Base-by-base conservation (phyloP, 2,329 filamentous ascomycete species). In the Fusarium sp. region DNA sequence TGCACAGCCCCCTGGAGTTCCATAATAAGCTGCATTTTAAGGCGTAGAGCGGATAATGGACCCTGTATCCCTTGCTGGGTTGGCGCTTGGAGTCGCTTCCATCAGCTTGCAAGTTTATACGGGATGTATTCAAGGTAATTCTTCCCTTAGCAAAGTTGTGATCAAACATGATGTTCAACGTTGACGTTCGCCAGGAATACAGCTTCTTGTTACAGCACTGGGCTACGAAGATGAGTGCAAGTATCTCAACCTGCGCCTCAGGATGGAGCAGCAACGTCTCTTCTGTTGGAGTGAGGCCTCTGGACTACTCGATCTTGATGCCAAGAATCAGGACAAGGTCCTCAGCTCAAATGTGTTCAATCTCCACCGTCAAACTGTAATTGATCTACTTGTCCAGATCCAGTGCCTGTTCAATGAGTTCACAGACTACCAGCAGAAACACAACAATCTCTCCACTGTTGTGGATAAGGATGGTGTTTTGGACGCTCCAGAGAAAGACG, bases 261-360 rank as follows among this genome's bases (percentile, higher is more conserved):
- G 82, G 53, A 83, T 85, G 80, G 83, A 85, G 70, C 82, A 86
- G 74, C 82, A 85, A 64, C 78, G 83, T 24, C 77, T 85, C 15
- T 84, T 83, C 62, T 82, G 82, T 40, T 85, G 83, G 83, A 83
- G 82, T 64, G 83, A 85, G 67, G 82, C 82, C 4, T 85, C 83
- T 13, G 84, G 83, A 10, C 72, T 86, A 18, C 76, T 85, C 14
- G 83, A 84, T 58, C 74, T 84, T 14, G 81, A 83, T 52, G 73
- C 71, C 22, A 78, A 83, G 50, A 78, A 82, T 46, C 72, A 79
- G 44, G 75, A 79, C 36, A 83, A 79, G 60, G 74, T 85, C 5
- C 77, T 82, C 36, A 78, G 82, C 62, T 83, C 83, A 45, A 85
- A 85, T 69, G 79, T 82, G 17, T 85, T 85, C 64, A 78, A 82